Percentiles rank a stretch among this genome's conserved stretches.
Conservation (phyloP, 2,329 filamentous ascomycete species). For the Fragosphaeria purpurea region DNA sequence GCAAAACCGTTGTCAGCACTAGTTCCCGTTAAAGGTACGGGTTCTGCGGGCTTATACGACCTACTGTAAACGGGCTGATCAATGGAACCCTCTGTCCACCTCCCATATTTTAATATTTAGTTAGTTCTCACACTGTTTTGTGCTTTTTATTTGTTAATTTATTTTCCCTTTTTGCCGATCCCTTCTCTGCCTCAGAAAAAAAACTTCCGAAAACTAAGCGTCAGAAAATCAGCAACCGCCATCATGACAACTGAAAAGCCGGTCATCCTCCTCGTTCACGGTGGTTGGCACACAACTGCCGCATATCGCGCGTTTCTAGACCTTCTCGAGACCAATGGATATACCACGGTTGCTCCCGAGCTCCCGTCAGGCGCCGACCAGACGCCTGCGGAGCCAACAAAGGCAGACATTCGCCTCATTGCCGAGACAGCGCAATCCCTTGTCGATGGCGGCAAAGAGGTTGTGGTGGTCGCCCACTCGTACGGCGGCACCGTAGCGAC, state of each 20-base stretch:
- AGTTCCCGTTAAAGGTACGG: no score
- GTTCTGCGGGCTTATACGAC: no score
- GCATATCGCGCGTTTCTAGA: not conserved
- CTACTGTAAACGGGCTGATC: no score
- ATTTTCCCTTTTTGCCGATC: no score
- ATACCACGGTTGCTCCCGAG: not conserved
- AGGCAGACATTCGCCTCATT: not conserved
- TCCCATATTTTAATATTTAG: no score
- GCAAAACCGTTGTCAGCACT: no score
- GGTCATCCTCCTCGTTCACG: conserved; percentile 2
- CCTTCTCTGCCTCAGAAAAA: no score
- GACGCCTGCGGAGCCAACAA: not conserved
- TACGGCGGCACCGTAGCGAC: conserved; percentile 23
- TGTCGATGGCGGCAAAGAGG: conserved; percentile 1
- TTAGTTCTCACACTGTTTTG: no score
- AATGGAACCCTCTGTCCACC: no score
- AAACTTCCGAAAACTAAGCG: no score
- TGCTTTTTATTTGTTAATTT: no score
- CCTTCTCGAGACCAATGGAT: not conserved
- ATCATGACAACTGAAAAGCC: not conserved
- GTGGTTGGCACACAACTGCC: conserved; percentile 3
- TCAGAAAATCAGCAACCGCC: not conserved
- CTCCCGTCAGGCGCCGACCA: not conserved
- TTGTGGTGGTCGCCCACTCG: conserved; percentile 15
- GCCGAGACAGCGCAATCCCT: not conserved